Base-by-base conservation (phyloP, 2,329 filamentous ascomycete species). In the Tolypocladium album region DNA sequence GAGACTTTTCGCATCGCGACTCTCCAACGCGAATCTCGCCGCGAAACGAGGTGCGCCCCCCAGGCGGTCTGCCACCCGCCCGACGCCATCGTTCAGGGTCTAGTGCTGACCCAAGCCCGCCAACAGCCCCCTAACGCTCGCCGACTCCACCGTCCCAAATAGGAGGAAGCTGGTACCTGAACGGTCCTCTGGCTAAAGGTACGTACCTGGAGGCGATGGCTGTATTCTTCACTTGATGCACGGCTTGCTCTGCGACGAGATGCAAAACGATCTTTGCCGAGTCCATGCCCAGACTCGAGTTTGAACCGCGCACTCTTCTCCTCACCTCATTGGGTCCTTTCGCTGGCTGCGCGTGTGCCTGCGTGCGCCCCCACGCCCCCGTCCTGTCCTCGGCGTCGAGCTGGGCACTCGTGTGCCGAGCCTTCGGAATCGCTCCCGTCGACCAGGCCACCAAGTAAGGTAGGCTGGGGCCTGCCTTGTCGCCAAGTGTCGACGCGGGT, bases 31-130 rank as follows among this genome's bases (percentile, higher is more conserved):
- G 31, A 34, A 11, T 17, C 50, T 36, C 12, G 11, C 27, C 47
- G 27, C 50, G 15, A n/a, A 53, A 34, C 17, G 47, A 36, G 50
- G 31, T 36, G 20, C 6, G 43, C 38, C 22, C 36, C n/a, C 45
- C 39, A 43, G 24, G 39, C 55, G 22, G 53, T 50, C 15, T 38
- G 36, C 31, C 43, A 34, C 36, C 11, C 27, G 27, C 27, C 27
- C 40, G 3, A 43, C 47, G 45, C 47, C 45, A 53, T 36, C 39
- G 4, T 27, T 34, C 52, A 39, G 58, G 58, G 52, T 45, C 50
- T 47, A 47, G 40, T 45, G 58, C 58, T 59, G 52, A 59, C 58
- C 52, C 15, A 55, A 59, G 15, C 20, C 58, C 52, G 52, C 31
- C 45, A 40, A 56, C 40, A 45, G 52, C 38, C 58, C 58, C 52